These are phyloP conservation scores for Cytospora mali DNA, from an alignment of 2,329 filamentous ascomycete species.

Conservation along the genomic window DNA sequence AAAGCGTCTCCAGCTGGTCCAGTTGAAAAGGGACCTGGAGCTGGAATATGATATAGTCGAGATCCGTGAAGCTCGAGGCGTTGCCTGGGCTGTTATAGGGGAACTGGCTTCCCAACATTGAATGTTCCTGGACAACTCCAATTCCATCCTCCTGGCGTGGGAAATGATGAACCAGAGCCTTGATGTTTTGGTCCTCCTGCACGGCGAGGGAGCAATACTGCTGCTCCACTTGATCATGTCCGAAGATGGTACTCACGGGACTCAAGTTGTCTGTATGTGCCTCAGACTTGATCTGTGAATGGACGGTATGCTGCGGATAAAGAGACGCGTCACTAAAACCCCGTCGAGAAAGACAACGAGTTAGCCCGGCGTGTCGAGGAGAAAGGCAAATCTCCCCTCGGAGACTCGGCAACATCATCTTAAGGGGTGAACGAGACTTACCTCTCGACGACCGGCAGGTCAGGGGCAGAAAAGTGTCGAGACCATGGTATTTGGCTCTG, in stretches of 20 bases:
- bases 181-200: background rate
- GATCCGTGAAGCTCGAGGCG: background rate
- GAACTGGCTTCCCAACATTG: background rate
- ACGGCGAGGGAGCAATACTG: background rate
- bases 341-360: background rate
- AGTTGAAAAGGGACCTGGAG: slow-evolving; percentile 5
- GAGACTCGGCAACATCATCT: background rate
- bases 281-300: slow-evolving; percentile 3
- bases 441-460: slow-evolving; percentile 6
- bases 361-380: background rate
- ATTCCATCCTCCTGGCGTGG: background rate
- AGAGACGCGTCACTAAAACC: background rate
- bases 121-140: background rate
- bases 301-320: background rate
- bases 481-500: slow-evolving; percentile 5
- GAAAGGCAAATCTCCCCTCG: background rate
- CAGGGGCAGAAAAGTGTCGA: slow-evolving; percentile 16
- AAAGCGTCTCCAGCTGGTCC: background rate
- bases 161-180: background rate
- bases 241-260: background rate
- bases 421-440: background rate
- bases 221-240: background rate
- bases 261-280: slow-evolving; percentile 7
- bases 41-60: background rate
- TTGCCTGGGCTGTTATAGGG: background rate